Evolutionary conservation across 345 rosid species (phyloP), one percentile per base, ranked within the genome.

Genomic region (Clausena lansium): DNA sequence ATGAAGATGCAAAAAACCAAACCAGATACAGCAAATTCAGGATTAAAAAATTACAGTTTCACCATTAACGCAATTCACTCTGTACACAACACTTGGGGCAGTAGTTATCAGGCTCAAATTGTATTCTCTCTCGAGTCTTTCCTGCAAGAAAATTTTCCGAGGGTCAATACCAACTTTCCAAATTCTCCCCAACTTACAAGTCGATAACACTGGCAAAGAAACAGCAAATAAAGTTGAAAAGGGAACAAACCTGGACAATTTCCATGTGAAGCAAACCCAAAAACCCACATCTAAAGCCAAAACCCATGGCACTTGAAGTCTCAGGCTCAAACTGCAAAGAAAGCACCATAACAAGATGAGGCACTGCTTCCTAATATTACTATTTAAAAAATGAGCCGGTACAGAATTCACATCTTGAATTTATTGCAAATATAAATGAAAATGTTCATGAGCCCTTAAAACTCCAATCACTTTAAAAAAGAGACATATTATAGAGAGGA

Each of bases 261-360:
- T 96, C 99, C 99, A 96, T 92, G 87, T 95, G 99, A 64, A 95
- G 99, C 84, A 95, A 98, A 82, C 99, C 99, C 90, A 95, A 81
- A 87, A 93, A 95, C 68, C 99, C 99, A 69, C 99, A 95, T 81
- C 99, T 90, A 87, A 93, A 95, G 79, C 98, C 99, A 87, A 93
- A 95, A 77, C 99, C 99, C 99, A 95, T 95, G 77, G 99, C 99
- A 84, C 87, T 95, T 81, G 99, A 95, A 66, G 93, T 83, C 89
- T 95, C 99, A 32, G 99, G 99, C 86, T 95, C 99, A 84, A 95
- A 95, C 98, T 95, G 88, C 79, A 88, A 65, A 72, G 69, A 69
- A 67, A 73, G 54, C 76, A 79, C 52, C 84, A 73, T 71, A 79
- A 67, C 52, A 72, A 39, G 59, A 32, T 80, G 52, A 63, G 71